These are phyloP conservation scores for Fusarium citri DNA, from an alignment of 2,329 filamentous ascomycete genomes.

Conservation along the genomic window DNA sequence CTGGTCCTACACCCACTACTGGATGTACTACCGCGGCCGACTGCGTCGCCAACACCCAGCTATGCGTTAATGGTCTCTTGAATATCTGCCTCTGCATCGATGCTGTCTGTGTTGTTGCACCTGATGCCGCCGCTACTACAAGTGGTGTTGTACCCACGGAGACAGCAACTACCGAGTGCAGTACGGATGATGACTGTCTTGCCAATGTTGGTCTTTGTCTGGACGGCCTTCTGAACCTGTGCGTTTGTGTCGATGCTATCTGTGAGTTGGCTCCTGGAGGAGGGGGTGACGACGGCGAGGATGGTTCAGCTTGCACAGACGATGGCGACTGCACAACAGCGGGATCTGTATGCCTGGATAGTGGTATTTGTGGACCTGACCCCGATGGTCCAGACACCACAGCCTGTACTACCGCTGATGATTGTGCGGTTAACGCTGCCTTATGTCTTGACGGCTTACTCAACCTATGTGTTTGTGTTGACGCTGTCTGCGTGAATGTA, in stretches of 20 bases:
- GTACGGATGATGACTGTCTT: not conserved
- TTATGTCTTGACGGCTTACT: not conserved
- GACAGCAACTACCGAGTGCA: not conserved
- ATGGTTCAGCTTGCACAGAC: not conserved
- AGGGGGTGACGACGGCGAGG: not conserved
- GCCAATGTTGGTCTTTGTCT: not conserved
- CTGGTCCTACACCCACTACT: not conserved
- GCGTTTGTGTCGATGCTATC: not conserved
- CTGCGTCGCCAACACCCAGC: not conserved
- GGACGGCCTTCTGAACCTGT: not conserved
- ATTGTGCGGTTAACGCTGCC: not conserved
- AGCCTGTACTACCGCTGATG: not conserved
- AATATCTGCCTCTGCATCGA: not conserved
- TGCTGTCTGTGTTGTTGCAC: not conserved
- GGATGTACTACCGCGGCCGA: not conserved
- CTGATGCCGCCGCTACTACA: not conserved
- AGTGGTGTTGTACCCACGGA: not conserved
- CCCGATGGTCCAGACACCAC: not conserved
- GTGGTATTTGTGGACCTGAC: not conserved
- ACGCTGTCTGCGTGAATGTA: not conserved
- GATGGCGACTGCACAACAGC: not conserved
- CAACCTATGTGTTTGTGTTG: constrained; percentile 1
- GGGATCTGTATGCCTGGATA: not conserved
- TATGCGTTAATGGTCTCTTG: not conserved
- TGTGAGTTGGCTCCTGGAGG: not conserved